Conservation (phyloP, 305 asterid genomes). For the Fraxinus velutina region DNA sequence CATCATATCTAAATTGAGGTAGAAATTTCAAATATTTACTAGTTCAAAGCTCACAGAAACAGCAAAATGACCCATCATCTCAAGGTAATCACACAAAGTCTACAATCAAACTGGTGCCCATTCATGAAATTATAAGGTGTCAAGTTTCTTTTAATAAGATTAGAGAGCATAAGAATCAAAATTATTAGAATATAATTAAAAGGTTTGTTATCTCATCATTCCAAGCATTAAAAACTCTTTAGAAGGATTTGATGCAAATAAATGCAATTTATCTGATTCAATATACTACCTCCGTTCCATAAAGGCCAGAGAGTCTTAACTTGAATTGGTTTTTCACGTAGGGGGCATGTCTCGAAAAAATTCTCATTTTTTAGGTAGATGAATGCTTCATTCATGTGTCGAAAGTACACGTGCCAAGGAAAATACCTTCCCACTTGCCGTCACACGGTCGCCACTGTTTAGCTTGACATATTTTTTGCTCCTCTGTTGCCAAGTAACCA, state of each 20-base stretch:
- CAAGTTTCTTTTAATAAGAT: background rate
- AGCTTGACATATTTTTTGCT: slow-evolving; percentile 87
- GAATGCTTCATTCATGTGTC: background rate
- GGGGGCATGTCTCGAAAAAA: background rate
- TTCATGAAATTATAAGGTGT: background rate
- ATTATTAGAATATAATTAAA: background rate
- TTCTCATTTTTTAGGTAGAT: background rate
- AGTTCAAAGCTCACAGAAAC: background rate
- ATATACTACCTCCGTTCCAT: background rate
- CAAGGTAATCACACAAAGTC: background rate
- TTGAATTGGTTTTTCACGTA: background rate
- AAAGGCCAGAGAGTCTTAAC: background rate
- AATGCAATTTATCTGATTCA: background rate
- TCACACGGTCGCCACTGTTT: slow-evolving; percentile 88
- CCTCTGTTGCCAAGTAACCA: slow-evolving; percentile 55
- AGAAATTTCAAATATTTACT: background rate
- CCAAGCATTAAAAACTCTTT: background rate
- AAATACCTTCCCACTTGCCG: slow-evolving; percentile 90
- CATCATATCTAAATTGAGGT: background rate
- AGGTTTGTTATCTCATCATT: background rate
- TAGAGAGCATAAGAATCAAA: background rate
- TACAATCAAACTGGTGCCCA: background rate
- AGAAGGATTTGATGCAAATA: background rate
- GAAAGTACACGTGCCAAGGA: slow-evolving; percentile 20
- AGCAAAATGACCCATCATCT: background rate